Percentiles rank a stretch among this genome's conserved stretches.
Conservation (phyloP, 306 rosid genomes). For the Morella rubra region DNA sequence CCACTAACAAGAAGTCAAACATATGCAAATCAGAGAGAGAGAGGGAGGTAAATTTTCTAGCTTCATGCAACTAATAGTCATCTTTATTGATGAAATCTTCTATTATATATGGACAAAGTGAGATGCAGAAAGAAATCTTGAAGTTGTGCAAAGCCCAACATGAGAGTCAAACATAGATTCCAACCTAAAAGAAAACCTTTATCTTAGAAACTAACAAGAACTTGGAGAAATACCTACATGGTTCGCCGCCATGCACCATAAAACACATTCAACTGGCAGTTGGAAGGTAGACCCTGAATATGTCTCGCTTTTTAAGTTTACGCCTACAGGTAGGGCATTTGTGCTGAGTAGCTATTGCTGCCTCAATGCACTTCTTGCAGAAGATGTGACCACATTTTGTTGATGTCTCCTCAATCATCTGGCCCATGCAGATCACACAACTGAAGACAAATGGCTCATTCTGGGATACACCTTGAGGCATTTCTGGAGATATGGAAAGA, state of each 20-base stretch:
- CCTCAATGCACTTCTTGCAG: slow-evolving; percentile 51
- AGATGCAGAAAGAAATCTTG: not conserved
- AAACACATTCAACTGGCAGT: slow-evolving; percentile 16
- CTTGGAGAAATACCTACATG: not conserved
- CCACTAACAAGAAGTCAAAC: not conserved
- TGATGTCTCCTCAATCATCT: slow-evolving; percentile 45
- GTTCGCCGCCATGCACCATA: not conserved
- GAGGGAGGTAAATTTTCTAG: too few relatives aligned
- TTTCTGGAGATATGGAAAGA: slow-evolving; percentile 6
- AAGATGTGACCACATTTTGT: slow-evolving; percentile 58
- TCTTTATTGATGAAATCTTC: too few relatives aligned
- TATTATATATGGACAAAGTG: not conserved
- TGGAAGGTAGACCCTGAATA: slow-evolving; percentile 44
- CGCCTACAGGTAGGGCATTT: slow-evolving; percentile 47
- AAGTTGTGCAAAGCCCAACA: not conserved
- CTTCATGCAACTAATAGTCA: too few relatives aligned
- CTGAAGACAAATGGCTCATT: slow-evolving; percentile 31
- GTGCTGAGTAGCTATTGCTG: slow-evolving; percentile 33
- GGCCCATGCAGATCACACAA: slow-evolving; percentile 46
- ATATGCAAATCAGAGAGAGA: too few relatives aligned
- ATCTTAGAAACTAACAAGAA: not conserved
- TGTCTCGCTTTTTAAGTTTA: slow-evolving; percentile 35
- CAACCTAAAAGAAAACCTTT: not conserved
- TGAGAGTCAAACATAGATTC: not conserved
- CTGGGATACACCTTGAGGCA: slow-evolving; percentile 3